These are phyloP conservation scores for Nemania bipapillata DNA, from an alignment of 2,329 filamentous ascomycete species.

Conservation along the genomic window DNA sequence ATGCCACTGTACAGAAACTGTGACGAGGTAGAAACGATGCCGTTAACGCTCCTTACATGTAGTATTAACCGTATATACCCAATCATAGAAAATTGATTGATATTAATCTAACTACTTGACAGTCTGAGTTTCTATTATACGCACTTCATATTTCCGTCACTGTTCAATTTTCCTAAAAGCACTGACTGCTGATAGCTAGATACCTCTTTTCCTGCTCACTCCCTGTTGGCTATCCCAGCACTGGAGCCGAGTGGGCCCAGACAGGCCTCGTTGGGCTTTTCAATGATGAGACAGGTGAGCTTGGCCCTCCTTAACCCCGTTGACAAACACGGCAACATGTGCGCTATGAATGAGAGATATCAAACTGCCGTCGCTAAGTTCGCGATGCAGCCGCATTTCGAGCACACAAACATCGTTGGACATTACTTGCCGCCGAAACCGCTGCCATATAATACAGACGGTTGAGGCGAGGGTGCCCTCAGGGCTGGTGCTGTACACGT, in stretches of 20 bases:
- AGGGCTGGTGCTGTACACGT: conserved; percentile 4
- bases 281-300: neutral
- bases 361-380: conserved; percentile 6
- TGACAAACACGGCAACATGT: conserved; percentile 1
- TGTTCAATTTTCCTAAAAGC: no score
- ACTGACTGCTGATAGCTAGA: neutral
- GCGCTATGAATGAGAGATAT: neutral
- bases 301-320: conserved; percentile 2
- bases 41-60: no score
- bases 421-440: conserved; percentile 6
- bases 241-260: neutral
- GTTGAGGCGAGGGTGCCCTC: conserved; percentile 10
- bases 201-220: conserved; percentile 2
- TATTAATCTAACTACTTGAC: no score
- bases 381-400: conserved; percentile 5
- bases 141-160: no score
- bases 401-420: conserved; percentile 9
- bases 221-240: neutral
- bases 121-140: no score
- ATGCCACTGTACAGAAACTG: no score
- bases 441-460: conserved; percentile 12
- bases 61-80: no score
- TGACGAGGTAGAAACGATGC: no score
- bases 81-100: no score
- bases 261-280: neutral